phyloP scores from a whole-genome alignment of 2,329 filamentous ascomycete genomes.

The Sphaerostilbella broomeana region DNA sequence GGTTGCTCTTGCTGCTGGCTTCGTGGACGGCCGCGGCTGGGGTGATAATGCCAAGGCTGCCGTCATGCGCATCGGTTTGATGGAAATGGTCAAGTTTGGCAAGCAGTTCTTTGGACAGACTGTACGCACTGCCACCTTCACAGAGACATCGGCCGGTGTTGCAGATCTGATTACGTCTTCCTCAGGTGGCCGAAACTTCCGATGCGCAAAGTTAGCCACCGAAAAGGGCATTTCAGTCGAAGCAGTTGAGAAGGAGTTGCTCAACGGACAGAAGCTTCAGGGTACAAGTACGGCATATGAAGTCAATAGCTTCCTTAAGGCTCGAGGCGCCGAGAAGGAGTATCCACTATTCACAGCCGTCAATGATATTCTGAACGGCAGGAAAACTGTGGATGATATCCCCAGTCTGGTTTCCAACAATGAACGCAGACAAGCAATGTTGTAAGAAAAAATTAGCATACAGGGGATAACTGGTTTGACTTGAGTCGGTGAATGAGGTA shows the following conservation, averaged over 20 bases:
- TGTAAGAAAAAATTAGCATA: too few relatives aligned
- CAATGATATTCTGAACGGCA: conserved; percentile 69
- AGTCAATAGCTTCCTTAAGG: conserved; percentile 82
- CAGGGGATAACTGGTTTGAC: too few relatives aligned
- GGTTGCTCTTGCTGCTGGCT: conserved; percentile 87
- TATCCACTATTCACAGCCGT: conserved; percentile 94
- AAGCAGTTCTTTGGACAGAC: conserved; percentile 86
- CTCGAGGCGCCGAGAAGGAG: conserved; percentile 67
- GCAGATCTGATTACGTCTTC: conserved; percentile 94
- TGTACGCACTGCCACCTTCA: conserved; percentile 78
- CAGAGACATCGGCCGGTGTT: conserved; percentile 91
- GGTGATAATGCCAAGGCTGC: conserved; percentile 99
- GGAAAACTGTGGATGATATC: conserved; percentile 72
- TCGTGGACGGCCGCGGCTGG: conserved; percentile 93
- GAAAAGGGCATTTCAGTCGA: conserved; percentile 72
- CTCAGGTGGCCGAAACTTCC: conserved; percentile 86
- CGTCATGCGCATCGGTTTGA: conserved; percentile 89
- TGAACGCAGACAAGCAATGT: neutral
- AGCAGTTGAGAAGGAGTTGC: conserved; percentile 80
- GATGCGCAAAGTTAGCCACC: conserved; percentile 83
- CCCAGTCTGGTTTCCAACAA: conserved; percentile 53
- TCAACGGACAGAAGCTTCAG: conserved; percentile 96
- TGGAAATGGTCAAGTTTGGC: conserved; percentile 96
- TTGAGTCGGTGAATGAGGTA: too few relatives aligned
- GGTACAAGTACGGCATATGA: conserved; percentile 88